Evolutionary conservation across 108 stramenopile genomes (phyloP).

Genomic region (Bacterosira constricta): DNA sequence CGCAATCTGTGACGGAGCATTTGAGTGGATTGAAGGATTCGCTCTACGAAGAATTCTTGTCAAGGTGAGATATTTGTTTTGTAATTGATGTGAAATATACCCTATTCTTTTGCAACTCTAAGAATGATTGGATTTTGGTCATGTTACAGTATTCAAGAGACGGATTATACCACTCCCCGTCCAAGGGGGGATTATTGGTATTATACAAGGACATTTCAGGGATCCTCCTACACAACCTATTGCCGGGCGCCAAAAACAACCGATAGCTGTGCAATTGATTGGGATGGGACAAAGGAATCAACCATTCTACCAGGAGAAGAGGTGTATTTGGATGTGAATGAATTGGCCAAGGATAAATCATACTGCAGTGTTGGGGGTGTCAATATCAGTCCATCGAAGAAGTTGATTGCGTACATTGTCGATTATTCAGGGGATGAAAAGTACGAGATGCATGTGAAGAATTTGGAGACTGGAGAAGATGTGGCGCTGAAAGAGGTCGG

Average conservation of each 20-base stretch:
- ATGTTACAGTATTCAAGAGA: conserved; percentile 61
- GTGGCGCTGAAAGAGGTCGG: conserved; percentile 55
- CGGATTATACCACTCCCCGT: conserved; percentile 79
- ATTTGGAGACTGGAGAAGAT: conserved; percentile 65
- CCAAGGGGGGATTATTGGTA: conserved; percentile 72
- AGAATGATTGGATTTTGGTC: not conserved
- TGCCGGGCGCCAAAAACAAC: conserved; percentile 70
- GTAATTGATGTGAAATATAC: too few relatives aligned
- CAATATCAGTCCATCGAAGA: conserved; percentile 54
- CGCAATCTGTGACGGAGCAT: conserved; percentile 62
- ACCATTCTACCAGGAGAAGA: conserved; percentile 66
- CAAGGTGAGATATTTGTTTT: conserved; percentile 13
- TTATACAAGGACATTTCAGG: conserved; percentile 91
- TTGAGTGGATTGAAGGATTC: conserved; percentile 54
- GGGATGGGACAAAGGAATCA: conserved; percentile 67
- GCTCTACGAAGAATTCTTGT: conserved; percentile 82
- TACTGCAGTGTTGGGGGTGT: conserved; percentile 82
- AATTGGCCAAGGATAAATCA: conserved; percentile 66
- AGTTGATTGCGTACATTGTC: conserved; percentile 77
- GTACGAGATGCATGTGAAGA: conserved; percentile 70
- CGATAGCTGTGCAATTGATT: conserved; percentile 26
- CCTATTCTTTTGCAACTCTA: too few relatives aligned
- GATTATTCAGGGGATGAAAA: conserved; percentile 86
- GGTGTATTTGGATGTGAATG: conserved; percentile 85
- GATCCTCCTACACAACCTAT: conserved; percentile 79